A percentile compares a stretch with the other conserved stretches of the same genome.
Conservation (phyloP, 768 basidiomycete genomes). For the Mycena alexandri region DNA sequence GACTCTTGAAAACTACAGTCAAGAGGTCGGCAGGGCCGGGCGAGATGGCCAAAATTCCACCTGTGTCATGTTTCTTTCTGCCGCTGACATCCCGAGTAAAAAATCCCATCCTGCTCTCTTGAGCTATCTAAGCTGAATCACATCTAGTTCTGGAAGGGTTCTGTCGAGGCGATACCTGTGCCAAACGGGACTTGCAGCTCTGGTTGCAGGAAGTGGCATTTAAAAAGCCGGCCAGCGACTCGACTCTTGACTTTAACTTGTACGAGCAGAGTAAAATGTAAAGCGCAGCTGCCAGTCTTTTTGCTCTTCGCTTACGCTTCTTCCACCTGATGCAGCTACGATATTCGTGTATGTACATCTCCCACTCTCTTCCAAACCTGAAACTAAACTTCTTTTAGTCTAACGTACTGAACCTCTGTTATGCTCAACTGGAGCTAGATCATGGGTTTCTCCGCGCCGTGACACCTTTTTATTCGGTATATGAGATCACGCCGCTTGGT, state of each 20-base stretch:
- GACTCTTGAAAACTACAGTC: constrained; percentile 60
- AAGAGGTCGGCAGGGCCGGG: constrained; percentile 61
- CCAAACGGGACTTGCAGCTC: constrained; percentile 51
- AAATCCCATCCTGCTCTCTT: too few relatives aligned
- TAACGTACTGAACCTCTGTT: constrained; percentile 58
- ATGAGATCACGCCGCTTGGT: constrained; percentile 51
- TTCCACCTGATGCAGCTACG: constrained; percentile 44
- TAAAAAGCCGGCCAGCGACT: constrained; percentile 51
- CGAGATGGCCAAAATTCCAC: constrained; percentile 56
- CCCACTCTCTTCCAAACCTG: background rate
- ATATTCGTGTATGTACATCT: constrained; percentile 45
- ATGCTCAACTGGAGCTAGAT: constrained; percentile 63
- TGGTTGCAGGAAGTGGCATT: constrained; percentile 57
- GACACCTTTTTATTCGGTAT: constrained; percentile 61
- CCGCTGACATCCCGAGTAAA: constrained; percentile 53
- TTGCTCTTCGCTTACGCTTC: background rate
- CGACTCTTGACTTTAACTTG: constrained; percentile 55
- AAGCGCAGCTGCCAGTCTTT: constrained; percentile 26
- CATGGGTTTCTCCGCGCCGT: constrained; percentile 57
- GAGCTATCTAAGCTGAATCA: too few relatives aligned
- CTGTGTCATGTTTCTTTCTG: constrained; percentile 60
- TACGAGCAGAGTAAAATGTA: constrained; percentile 56
- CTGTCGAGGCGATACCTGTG: constrained; percentile 61
- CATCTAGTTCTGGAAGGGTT: constrained; percentile 57
- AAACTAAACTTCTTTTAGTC: constrained; percentile 38